Evolutionary conservation across 345 rosid genomes (phyloP).

Genomic region (Litchi chinensis): DNA sequence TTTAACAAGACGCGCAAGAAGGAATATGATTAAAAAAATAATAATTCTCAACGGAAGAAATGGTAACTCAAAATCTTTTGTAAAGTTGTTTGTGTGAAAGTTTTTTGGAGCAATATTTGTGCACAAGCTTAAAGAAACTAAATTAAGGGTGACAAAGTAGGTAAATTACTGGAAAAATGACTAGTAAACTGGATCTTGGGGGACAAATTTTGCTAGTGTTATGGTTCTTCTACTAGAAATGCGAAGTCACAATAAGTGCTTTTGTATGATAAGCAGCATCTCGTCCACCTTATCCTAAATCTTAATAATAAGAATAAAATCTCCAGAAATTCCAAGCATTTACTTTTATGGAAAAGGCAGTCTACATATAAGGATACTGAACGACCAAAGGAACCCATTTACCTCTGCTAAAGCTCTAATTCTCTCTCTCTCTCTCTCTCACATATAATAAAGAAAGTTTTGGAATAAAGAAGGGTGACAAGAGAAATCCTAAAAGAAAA

Average conservation of each 20-base stretch:
- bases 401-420: constrained; percentile 1
- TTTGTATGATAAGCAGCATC: background rate
- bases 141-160: background rate
- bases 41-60: too few species aligned
- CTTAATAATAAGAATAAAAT: constrained; percentile 28
- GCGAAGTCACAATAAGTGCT: background rate
- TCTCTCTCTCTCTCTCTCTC: constrained; percentile 4
- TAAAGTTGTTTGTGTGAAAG: too few species aligned
- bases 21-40: too few species aligned
- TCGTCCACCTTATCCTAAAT: constrained; percentile 15
- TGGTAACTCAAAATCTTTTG: too few species aligned
- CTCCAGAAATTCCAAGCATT: constrained; percentile 18
- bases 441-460: constrained; percentile 20
- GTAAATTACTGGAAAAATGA: background rate
- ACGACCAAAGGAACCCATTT: constrained; percentile 27
- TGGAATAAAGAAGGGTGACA: constrained; percentile 33
- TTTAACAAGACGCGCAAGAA: too few species aligned
- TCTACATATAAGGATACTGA: background rate
- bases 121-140: background rate
- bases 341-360: constrained; percentile 26
- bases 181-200: background rate
- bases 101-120: background rate
- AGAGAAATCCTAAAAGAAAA: constrained; percentile 6
- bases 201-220: background rate
- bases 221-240: background rate